Base-by-base conservation (phyloP, 768 basidiomycete genomes). In the Dacryopinax primogenitus region DNA sequence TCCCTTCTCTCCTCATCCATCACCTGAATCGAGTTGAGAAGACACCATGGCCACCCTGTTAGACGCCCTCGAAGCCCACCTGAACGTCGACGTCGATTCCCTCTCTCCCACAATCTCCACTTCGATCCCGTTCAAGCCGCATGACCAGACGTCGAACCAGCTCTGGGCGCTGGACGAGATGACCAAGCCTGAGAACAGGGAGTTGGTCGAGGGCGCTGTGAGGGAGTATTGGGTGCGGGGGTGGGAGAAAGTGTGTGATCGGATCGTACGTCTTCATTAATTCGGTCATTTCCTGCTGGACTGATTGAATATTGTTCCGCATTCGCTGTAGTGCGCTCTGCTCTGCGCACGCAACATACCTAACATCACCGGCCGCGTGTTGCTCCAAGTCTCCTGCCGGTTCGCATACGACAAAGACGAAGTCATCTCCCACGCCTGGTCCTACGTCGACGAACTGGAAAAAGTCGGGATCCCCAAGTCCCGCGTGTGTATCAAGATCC, bases 401-500 rank as follows among this genome's bases (percentile, higher is more conserved):
- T 58, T 28, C 51, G 51, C 51, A 11, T 58, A 58, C 51, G 51
- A 58, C 51, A 58, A 15, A 21, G 51, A 58, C 51, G 51, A 58
- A 30, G 30, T 58, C 51, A 30, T 58, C 4, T 58, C 51, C 26
- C 51, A 58, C 51, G 51, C 51, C 11, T 58, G 51, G 51, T 58
- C 51, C 3, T 58, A 58, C 51, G 51, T 30, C 4, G 4, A 3
- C 51, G 51, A 58, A 30, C 51, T 58, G 26, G 51, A 58, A 18
- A 3, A 18, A 6, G 26, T 58, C 13, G 51, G 51, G 45, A 71
- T 73, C 63, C 39, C 65, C 64, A 79, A 79, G 68, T 74, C 77
- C 28, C 76, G 82, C 12, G 80, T 82, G 26, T 83, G 82, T 70
- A 81, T 85, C 72, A 85, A 84, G 71, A 82, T 85, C 41, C 83